Conservation (phyloP, 345 rosid genomes). For the Noccaea caerulescens region DNA sequence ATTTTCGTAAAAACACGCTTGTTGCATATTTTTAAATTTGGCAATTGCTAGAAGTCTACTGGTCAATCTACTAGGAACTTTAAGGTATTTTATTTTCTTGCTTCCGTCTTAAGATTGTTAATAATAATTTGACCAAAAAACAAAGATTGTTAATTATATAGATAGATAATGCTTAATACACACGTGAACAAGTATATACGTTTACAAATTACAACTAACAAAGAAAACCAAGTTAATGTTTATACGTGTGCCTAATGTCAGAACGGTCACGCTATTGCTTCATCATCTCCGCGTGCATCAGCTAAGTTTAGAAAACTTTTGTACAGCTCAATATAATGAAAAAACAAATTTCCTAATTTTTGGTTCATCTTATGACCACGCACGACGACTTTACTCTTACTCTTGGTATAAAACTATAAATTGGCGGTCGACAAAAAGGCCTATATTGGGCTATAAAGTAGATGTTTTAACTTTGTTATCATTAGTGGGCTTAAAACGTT, state of each 20-base stretch:
- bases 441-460: constrained; percentile 18
- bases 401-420: neutral
- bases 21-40: constrained; percentile 14
- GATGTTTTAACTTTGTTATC: neutral
- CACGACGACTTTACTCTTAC: neutral
- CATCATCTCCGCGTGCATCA: neutral
- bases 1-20: constrained; percentile 20
- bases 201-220: neutral
- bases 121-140: too few species aligned
- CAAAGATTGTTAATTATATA: too few species aligned
- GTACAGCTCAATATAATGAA: neutral
- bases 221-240: neutral
- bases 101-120: constrained; percentile 14
- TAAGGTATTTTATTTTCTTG: neutral
- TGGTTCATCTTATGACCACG: constrained; percentile 22
- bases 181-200: neutral
- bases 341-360: constrained; percentile 24
- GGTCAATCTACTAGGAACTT: neutral
- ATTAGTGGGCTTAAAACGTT: constrained; percentile 25
- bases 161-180: too few species aligned
- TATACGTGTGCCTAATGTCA: constrained; percentile 9
- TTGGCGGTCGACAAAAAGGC: neutral
- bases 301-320: neutral
- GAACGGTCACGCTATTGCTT: constrained; percentile 5
- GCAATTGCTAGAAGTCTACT: neutral